These are phyloP conservation scores for Nicotiana tabacum DNA, from an alignment of 257 asterid species.

Conservation along the genomic window DNA sequence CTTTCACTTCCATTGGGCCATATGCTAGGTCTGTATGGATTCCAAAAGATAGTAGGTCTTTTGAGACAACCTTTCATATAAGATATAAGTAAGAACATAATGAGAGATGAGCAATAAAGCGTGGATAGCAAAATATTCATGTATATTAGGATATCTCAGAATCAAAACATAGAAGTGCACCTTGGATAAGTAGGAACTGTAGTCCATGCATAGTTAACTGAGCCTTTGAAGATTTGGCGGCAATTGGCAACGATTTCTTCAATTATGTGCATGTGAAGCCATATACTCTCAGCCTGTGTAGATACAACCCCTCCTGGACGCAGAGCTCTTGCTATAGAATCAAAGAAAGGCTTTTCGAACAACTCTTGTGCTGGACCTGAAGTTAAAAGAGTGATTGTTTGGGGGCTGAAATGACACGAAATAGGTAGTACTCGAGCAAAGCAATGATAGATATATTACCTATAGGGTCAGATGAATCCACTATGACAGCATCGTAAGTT, in stretches of 20 bases:
- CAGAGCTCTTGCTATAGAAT: conserved; percentile 80
- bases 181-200: conserved; percentile 98
- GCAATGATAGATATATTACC: conserved; percentile 37
- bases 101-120: background rate
- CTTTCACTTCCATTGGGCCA: background rate
- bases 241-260: conserved; percentile 84
- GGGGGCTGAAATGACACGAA: background rate
- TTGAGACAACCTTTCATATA: background rate
- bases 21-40: too few relatives aligned
- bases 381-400: background rate
- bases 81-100: background rate
- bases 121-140: background rate
- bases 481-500: conserved; percentile 90
- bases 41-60: background rate
- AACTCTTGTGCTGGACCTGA: conserved; percentile 97
- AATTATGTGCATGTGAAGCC: conserved; percentile 99
- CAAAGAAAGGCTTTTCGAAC: conserved; percentile 94
- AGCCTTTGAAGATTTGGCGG: conserved; percentile 90
- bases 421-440: background rate
- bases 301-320: conserved; percentile 99
- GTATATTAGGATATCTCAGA: background rate
- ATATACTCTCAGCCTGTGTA: conserved; percentile 98
- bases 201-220: conserved; percentile 98
- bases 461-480: conserved; percentile 96
- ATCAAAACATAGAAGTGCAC: conserved; percentile 23